These are phyloP conservation scores for Straminergon stramineum DNA, from an alignment of 225 moss, liverwort and hornwort species.

Conservation along the genomic window DNA sequence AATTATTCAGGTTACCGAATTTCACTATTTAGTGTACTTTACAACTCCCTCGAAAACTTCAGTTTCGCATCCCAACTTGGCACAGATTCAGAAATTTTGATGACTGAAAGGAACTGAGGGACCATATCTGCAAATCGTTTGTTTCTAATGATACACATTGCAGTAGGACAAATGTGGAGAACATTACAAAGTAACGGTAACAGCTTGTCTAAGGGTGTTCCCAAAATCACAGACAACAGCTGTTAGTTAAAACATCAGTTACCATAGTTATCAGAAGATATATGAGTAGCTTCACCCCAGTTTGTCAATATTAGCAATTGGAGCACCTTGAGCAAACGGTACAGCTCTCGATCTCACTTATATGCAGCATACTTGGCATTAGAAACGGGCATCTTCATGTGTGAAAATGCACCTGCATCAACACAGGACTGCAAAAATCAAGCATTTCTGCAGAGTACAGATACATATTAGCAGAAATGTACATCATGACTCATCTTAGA, in stretches of 20 bases:
- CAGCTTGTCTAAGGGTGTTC: neutral
- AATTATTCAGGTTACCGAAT: neutral
- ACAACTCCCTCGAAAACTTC: neutral
- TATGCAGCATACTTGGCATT: neutral
- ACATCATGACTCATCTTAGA: neutral
- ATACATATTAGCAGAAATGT: neutral
- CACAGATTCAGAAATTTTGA: neutral
- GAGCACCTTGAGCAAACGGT: neutral
- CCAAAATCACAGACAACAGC: neutral
- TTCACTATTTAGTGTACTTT: neutral
- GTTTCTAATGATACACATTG: too few relatives aligned
- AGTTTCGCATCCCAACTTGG: neutral
- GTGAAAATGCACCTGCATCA: conserved; percentile 1
- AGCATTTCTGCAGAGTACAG: neutral
- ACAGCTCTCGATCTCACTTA: neutral
- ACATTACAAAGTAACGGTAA: neutral
- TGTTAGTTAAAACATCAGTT: neutral
- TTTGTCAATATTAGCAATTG: neutral
- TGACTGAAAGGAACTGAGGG: neutral
- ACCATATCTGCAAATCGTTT: neutral
- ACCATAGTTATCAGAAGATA: neutral
- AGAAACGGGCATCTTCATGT: neutral
- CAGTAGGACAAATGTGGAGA: too few relatives aligned
- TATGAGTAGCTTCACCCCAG: neutral
- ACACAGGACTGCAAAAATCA: neutral